These are phyloP conservation scores for Metschnikowia cerradonensis DNA, from an alignment of 805 yeast species.

Conservation along the genomic window DNA sequence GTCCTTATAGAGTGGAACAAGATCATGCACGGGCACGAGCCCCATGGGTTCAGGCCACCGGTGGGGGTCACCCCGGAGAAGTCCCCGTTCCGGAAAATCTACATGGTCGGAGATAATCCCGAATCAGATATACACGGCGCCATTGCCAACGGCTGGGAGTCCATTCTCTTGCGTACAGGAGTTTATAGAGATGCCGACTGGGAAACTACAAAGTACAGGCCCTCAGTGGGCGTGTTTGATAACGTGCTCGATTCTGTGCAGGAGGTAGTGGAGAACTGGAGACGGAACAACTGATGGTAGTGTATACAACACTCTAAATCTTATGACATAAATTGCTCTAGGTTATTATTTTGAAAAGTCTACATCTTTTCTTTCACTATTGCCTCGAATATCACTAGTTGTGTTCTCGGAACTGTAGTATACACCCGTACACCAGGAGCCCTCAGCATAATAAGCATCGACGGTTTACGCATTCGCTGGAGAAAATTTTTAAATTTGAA, in stretches of 20 bases:
- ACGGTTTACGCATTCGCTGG: too few species aligned
- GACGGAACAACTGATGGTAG: background rate
- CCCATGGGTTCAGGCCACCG: slow-evolving; percentile 32
- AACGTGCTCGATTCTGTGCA: slow-evolving; percentile 46
- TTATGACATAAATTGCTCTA: too few species aligned
- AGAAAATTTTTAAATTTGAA: too few species aligned
- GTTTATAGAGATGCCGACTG: slow-evolving; percentile 67
- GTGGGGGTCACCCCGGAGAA: slow-evolving; percentile 37
- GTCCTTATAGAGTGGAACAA: slow-evolving; percentile 56
- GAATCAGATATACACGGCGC: slow-evolving; percentile 92
- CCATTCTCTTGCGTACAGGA: slow-evolving; percentile 81
- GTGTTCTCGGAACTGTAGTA: too few species aligned
- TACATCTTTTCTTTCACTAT: too few species aligned
- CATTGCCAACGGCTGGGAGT: slow-evolving; percentile 80
- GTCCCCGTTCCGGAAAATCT: slow-evolving; percentile 53
- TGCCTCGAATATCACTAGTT: too few species aligned
- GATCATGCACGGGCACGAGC: slow-evolving; percentile 25
- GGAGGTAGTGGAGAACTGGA: slow-evolving; percentile 13
- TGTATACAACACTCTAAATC: background rate
- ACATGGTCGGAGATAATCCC: slow-evolving; percentile 97
- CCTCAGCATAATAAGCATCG: too few species aligned
- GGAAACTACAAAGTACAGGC: slow-evolving; percentile 34
- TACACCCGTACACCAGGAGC: too few species aligned
- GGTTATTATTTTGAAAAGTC: too few species aligned
- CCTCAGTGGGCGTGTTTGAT: slow-evolving; percentile 48